phyloP scores from a whole-genome alignment of 2,329 filamentous ascomycete species.

The Lasiodiplodia hormozganensis region DNA sequence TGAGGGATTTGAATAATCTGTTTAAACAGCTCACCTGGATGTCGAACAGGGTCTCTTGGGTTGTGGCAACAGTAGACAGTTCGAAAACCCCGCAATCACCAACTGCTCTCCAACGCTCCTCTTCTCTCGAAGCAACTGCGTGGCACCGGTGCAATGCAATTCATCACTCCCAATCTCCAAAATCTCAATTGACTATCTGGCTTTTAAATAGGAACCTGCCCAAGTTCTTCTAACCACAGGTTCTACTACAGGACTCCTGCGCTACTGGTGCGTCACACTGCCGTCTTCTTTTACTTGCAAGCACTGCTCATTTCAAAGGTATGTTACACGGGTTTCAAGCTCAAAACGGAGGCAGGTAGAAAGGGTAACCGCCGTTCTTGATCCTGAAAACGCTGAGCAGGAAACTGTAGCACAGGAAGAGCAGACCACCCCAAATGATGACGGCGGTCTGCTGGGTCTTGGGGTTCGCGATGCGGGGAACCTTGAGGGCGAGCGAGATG shows the following conservation, averaged over 20 bases:
- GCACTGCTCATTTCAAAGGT: neutral
- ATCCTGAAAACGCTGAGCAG: conserved; percentile 90
- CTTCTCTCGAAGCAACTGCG: too few species aligned
- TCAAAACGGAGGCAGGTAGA: conserved; percentile 89
- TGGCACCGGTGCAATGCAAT: too few species aligned
- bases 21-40: too few species aligned
- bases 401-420: conserved; percentile 91
- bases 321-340: conserved; percentile 9
- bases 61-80: too few species aligned
- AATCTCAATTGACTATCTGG: neutral
- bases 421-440: conserved; percentile 76
- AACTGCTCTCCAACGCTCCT: too few species aligned
- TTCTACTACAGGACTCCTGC: neutral
- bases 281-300: neutral
- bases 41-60: too few species aligned
- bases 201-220: conserved; percentile 14
- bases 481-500: conserved; percentile 90
- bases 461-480: conserved; percentile 82
- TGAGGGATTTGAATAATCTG: too few species aligned
- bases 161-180: neutral
- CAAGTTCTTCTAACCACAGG: neutral
- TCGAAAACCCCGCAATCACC: too few species aligned
- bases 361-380: conserved; percentile 96
- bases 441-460: conserved; percentile 82
- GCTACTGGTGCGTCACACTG: neutral